Conservation (phyloP, 192 early-diverging fungal species). For the Entomortierella lignicola region DNA sequence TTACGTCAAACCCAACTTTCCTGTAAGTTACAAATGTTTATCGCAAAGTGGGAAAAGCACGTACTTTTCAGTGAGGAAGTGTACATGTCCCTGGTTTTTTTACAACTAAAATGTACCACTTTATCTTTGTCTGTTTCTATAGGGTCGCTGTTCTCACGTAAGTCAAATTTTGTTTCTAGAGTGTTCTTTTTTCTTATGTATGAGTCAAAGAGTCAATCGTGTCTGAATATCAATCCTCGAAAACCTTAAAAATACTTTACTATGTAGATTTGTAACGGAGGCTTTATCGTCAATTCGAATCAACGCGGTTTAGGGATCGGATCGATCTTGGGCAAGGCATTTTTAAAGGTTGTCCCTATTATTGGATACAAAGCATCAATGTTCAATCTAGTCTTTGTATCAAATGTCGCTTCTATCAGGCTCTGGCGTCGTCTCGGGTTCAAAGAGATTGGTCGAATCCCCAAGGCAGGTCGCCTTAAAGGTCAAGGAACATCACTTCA, state of each 20-base stretch:
- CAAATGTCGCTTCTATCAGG: slow-evolving; percentile 70
- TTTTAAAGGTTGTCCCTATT: slow-evolving; percentile 68
- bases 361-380: slow-evolving; percentile 79
- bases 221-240: no score
- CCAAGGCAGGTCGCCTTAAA: slow-evolving; percentile 70
- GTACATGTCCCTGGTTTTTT: no score
- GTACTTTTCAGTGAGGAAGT: no score
- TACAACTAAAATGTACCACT: not conserved
- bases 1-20: slow-evolving; percentile 86
- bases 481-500: slow-evolving; percentile 53
- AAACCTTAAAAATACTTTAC: no score
- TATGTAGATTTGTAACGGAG: slow-evolving; percentile 84
- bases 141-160: slow-evolving; percentile 53
- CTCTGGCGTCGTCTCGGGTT: slow-evolving; percentile 78
- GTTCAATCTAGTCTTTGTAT: slow-evolving; percentile 86
- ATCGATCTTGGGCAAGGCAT: slow-evolving; percentile 69
- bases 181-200: slow-evolving; percentile 18
- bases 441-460: slow-evolving; percentile 72
- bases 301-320: slow-evolving; percentile 70
- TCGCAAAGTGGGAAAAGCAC: no score
- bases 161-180: not conserved
- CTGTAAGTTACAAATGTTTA: slow-evolving; percentile 50
- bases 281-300: slow-evolving; percentile 68
- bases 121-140: not conserved
- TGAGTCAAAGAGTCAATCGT: not conserved